A percentile compares a stretch with the other conserved stretches of the same genome.
These are phyloP conservation scores for Tephrocybe sp. DNA, from an alignment of 768 basidiomycete genomes.

Conservation along the genomic window DNA sequence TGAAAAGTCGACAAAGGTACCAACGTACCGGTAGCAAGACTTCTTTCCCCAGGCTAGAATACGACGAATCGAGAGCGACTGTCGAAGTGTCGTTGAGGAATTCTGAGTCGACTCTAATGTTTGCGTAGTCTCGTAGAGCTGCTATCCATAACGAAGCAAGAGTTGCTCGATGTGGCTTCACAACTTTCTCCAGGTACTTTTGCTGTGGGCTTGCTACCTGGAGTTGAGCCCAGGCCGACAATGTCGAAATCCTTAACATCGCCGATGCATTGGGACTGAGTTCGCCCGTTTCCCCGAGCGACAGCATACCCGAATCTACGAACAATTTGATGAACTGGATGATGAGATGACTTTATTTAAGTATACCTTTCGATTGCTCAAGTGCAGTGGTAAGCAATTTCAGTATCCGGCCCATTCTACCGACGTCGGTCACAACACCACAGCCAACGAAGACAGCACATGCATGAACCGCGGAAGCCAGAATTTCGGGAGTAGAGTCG, in stretches of 20 bases:
- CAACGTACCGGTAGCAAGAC: constrained; percentile 82
- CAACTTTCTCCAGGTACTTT: constrained; percentile 74
- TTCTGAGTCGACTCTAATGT: constrained; percentile 87
- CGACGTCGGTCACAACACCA: constrained; percentile 89
- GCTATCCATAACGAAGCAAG: constrained; percentile 88
- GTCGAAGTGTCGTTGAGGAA: constrained; percentile 74
- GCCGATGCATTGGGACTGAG: constrained; percentile 93
- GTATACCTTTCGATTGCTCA: constrained; percentile 83
- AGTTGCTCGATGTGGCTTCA: constrained; percentile 74
- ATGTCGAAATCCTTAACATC: constrained; percentile 89
- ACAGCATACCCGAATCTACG: constrained; percentile 78
- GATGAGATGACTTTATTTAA: background rate
- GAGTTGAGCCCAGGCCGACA: constrained; percentile 95
- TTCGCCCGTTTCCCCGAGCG: constrained; percentile 83
- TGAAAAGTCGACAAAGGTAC: background rate
- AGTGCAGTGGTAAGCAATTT: constrained; percentile 86
- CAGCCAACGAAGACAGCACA: constrained; percentile 96
- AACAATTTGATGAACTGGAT: background rate
- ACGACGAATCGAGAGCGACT: constrained; percentile 76
- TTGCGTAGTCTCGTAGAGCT: constrained; percentile 88
- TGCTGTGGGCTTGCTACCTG: constrained; percentile 77
- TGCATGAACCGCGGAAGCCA: constrained; percentile 88
- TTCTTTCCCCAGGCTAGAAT: constrained; percentile 87
- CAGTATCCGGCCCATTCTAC: constrained; percentile 91
- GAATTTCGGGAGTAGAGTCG: constrained; percentile 93